Evolutionary conservation across 1,284 basidiomycete genomes (phyloP), one percentile per base, ranked within the genome.

Genomic region (Trametes sp.): DNA sequence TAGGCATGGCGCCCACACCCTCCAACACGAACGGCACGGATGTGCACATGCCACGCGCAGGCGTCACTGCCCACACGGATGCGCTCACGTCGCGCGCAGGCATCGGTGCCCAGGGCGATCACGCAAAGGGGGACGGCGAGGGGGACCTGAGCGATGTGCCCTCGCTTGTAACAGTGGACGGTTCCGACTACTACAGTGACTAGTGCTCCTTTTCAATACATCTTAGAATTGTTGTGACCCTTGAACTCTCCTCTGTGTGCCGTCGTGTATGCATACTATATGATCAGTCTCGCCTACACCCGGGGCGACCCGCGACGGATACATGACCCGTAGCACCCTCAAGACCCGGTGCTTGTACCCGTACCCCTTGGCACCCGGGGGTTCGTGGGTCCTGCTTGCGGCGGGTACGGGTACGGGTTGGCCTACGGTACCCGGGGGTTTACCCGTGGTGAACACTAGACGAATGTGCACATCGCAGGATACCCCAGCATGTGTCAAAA

Each of bases 361-460:
- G 46, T 48, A 48, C 46, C 46, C 28, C 5, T 16, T 14, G 21
- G 21, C 29, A 48, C 46, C 46, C 46, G 16, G 9, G 46, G 46
- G 46, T 48, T 19, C 26, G 11, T 13, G 46, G 46, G 46, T 48
- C 28, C 4, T 31, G 11, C 28, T 19, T 13, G 28, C 19, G 14
- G 46, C 46, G 46, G 46, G 46, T 48, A 31, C 13, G 46, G 46
- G 46, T 48, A 19, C 26, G 46, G 46, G 46, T 48, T 10, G 9
- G 4, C 46, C 16, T 4, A 28, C 46, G 2, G 46, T 19, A 28
- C 46, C 28, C 26, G 46, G 46, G 46, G 46, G 46, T 48, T 48
- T 48, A 48, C 46, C 46, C 46, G 26, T 48, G 46, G 46, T 48
- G 46, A 48, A 19, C 46, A 45, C 19, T 55, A 42, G n/a, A n/a